Conservation (phyloP, 768 basidiomycete genomes). For the Calocera cornea region DNA sequence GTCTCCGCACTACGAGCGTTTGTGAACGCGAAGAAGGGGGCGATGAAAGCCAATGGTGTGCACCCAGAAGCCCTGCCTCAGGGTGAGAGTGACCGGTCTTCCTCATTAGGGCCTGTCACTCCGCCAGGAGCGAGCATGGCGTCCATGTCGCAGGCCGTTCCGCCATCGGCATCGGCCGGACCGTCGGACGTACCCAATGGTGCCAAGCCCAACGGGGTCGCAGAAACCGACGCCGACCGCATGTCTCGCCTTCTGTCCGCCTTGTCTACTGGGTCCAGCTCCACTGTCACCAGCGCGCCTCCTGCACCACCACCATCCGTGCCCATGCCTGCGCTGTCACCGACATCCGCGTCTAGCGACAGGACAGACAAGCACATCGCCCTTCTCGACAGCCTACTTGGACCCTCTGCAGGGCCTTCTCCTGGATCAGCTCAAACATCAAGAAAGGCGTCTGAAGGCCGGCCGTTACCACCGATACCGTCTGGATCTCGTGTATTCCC, state of each 20-base stretch:
- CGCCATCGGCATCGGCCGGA: neutral
- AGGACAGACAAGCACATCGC: neutral
- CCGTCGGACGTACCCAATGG: neutral
- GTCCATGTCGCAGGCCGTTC: neutral
- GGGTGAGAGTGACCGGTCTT: neutral
- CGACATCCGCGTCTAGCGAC: neutral
- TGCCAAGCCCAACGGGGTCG: neutral
- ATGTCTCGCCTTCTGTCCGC: neutral
- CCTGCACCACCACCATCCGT: neutral
- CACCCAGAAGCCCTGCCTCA: neutral
- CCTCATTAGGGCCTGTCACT: neutral
- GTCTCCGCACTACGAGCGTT: constrained; percentile 32
- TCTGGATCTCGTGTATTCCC: neutral
- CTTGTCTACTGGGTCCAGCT: neutral
- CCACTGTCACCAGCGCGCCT: neutral
- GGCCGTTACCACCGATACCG: neutral
- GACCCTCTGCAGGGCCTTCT: neutral
- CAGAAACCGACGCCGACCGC: neutral
- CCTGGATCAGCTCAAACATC: neutral
- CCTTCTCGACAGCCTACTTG: neutral
- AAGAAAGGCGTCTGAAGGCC: neutral
- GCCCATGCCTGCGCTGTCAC: neutral
- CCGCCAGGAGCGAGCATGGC: neutral
- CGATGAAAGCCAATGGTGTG: neutral
- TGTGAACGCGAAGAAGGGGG: constrained; percentile 11